These are phyloP conservation scores for Pistacia atlantica DNA, from an alignment of 345 rosid genomes.

Conservation along the genomic window DNA sequence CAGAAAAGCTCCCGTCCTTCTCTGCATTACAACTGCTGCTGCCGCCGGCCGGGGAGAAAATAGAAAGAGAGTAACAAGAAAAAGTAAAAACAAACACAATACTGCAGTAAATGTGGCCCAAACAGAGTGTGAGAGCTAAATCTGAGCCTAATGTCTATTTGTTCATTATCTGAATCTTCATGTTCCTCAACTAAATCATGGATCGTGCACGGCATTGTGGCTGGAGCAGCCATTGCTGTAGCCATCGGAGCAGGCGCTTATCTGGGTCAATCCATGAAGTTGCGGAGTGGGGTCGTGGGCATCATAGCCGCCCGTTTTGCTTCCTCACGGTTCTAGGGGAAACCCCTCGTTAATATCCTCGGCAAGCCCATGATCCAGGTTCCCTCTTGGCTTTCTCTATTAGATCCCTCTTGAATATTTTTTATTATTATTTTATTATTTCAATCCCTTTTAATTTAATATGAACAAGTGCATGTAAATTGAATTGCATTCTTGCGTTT, in stretches of 20 bases:
- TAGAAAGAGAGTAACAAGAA: background rate
- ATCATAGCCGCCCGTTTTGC: constrained; percentile 95
- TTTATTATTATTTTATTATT: too few species aligned
- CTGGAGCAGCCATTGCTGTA: constrained; percentile 67
- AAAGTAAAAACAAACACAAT: background rate
- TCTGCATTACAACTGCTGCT: background rate
- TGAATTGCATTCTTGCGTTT: too few species aligned
- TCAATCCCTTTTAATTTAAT: too few species aligned
- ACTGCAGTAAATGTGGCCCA: too few species aligned
- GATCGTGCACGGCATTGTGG: constrained; percentile 71
- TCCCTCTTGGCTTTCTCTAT: constrained; percentile 10
- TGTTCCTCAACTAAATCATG: constrained; percentile 53
- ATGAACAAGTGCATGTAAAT: too few species aligned
- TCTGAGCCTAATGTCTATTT: constrained; percentile 32
- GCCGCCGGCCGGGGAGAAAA: background rate
- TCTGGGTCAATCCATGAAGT: constrained; percentile 53
- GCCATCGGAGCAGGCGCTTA: constrained; percentile 70
- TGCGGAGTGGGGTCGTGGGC: constrained; percentile 86
- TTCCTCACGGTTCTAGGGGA: constrained; percentile 89
- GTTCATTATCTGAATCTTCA: constrained; percentile 32
- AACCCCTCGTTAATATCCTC: constrained; percentile 82
- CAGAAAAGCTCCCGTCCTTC: background rate
- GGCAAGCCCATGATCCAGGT: constrained; percentile 99
- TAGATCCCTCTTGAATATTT: background rate
- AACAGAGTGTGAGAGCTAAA: background rate